These are phyloP conservation scores for Exserohilum rostratum DNA, from an alignment of 2,329 filamentous ascomycete species.

Conservation along the genomic window DNA sequence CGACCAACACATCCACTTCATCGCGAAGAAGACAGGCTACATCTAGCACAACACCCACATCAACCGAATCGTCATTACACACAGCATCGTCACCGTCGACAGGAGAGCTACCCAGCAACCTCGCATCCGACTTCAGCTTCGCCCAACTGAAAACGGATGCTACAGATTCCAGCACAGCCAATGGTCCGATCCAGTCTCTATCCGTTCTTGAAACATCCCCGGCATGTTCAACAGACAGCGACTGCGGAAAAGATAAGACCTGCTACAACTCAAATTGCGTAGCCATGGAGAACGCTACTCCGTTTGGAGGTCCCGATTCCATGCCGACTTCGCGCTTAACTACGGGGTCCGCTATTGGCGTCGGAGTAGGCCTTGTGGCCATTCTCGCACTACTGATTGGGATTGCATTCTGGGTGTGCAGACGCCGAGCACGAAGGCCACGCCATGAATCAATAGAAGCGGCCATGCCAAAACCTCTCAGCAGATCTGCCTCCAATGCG, in stretches of 20 bases:
- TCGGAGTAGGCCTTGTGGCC: constrained; percentile 34
- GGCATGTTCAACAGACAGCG: constrained; percentile 27
- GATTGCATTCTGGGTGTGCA: constrained; percentile 33
- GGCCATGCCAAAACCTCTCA: constrained; percentile 4
- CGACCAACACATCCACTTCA: constrained; percentile 13
- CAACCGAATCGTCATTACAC: constrained; percentile 1
- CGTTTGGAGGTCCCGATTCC: constrained; percentile 23
- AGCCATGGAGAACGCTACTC: constrained; percentile 22
- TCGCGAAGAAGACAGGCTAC: constrained; percentile 8
- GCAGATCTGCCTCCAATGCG: constrained; percentile 26
- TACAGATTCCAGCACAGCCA: constrained; percentile 3
- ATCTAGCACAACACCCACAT: constrained; percentile 3
- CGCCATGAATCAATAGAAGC: constrained; percentile 23
- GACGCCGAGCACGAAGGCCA: constrained; percentile 18
- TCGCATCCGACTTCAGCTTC: constrained; percentile 11
- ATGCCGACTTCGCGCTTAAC: constrained; percentile 26
- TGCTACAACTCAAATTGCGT: constrained; percentile 32
- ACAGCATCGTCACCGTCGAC: constrained; percentile 8
- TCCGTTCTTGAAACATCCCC: constrained; percentile 3
- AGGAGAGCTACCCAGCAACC: constrained; percentile 2
- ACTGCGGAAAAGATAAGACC: constrained; percentile 34
- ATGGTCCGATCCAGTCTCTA: background rate
- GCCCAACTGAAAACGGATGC: constrained; percentile 22
- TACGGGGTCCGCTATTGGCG: constrained; percentile 30
- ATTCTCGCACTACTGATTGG: constrained; percentile 28